These are phyloP conservation scores for Samsoniella hepiali DNA, from an alignment of 2,329 filamentous ascomycete species.

Conservation along the genomic window DNA sequence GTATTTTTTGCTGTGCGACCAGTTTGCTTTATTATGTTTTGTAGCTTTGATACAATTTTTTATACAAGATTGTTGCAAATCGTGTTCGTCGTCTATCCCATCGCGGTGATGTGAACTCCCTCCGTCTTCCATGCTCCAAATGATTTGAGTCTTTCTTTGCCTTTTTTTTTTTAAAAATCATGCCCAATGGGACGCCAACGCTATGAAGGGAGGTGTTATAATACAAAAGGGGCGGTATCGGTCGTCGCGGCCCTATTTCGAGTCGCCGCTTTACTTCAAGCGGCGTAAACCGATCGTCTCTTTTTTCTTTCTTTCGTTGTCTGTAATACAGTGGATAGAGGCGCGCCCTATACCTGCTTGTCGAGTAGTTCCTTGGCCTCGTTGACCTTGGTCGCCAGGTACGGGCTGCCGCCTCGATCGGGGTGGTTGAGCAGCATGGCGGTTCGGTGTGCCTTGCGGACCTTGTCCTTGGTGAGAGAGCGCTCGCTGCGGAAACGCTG, in stretches of 20 bases:
- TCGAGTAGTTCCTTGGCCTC: constrained; percentile 96
- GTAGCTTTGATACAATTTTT: constrained; percentile 9
- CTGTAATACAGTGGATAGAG: neutral
- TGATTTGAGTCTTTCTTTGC: neutral
- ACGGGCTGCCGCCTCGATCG: constrained; percentile 93
- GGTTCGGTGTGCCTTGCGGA: constrained; percentile 91
- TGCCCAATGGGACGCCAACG: constrained; percentile 45
- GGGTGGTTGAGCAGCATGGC: constrained; percentile 98
- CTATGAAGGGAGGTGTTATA: constrained; percentile 41
- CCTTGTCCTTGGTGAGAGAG: constrained; percentile 82
- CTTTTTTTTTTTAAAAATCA: constrained; percentile 1
- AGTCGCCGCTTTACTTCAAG: neutral
- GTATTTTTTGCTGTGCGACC: neutral
- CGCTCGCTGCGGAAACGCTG: constrained; percentile 63
- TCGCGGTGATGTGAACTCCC: neutral
- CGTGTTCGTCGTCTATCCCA: neutral
- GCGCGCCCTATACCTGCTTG: constrained; percentile 49
- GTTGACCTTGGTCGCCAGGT: constrained; percentile 96
- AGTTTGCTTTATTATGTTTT: neutral
- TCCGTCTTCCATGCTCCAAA: neutral
- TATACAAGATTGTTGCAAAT: constrained; percentile 11
- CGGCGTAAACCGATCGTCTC: neutral
- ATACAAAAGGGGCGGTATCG: constrained; percentile 28
- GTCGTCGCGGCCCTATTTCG: neutral
- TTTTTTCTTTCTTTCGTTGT: neutral